Base-by-base conservation (phyloP, 352 stramenopile genomes). In the Phytophthora hybrid region DNA sequence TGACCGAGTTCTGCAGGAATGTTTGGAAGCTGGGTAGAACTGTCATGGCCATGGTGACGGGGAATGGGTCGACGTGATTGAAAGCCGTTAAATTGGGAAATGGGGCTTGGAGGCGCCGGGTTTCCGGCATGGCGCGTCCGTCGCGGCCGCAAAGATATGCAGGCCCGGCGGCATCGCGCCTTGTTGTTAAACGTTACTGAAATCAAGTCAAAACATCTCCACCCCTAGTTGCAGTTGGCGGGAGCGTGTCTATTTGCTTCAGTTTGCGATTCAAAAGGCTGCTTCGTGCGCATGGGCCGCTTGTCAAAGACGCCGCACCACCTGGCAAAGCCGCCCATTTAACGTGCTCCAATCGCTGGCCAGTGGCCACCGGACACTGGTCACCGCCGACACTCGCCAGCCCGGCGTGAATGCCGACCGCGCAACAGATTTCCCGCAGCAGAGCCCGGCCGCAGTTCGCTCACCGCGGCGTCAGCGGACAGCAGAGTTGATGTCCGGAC, bases 21-120 rank as follows among this genome's bases (percentile, higher is more conserved):
- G 75, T 76, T 65, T 90, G 79, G 72, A 90, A 90, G 63, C 78
- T 88, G 26, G 83, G 83, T 37, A 90, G 68, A 26, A 87, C 59
- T 19, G 78, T 84, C 77, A 86, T 78, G 66, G 76, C 66, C 79
- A 87, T 81, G 65, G 52, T 65, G 61, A 34, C 49, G 11, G 54
- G 32, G 32, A 11, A 39, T 51, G 26, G 47, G 44, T 34, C 29
- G 58, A 47, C 34, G 34, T 71, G 61, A 53, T 61, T 21, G 39
- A n/a, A 72, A 79, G 62, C 11, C 32, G 72, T 64, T 54, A 26
- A 73, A 62, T 68, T 71, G 41, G 64, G 61, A 73, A 79, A 67
- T 82, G 76, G 77, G 59, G 66, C 61, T 55, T 47, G 53, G 71
- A 44, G 44, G 47, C 57, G 63, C 9, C 55, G 54, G 32, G 8